Percentiles rank a stretch among this genome's conserved stretches.
These are phyloP conservation scores for Lactifluus rugatus DNA, from an alignment of 768 basidiomycete species.

Conservation along the genomic window DNA sequence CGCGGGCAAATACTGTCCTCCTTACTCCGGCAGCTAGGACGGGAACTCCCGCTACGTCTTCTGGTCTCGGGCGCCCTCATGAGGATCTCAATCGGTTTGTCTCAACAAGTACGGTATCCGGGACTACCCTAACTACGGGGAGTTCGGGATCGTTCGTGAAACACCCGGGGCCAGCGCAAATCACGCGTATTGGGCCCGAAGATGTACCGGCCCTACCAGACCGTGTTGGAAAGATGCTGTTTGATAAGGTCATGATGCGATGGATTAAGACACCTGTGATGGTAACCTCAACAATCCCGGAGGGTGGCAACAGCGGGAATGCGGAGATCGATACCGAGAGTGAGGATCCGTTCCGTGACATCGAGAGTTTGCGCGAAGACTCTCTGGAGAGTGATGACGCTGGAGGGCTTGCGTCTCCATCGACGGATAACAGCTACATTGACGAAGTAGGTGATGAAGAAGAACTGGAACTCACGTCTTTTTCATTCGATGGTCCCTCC, in stretches of 20 bases:
- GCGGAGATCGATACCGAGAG: constrained; percentile 41
- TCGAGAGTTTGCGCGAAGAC: constrained; percentile 69
- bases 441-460: constrained; percentile 52
- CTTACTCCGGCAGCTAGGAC: constrained; percentile 18
- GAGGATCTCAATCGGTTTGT: constrained; percentile 84
- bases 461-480: constrained; percentile 59
- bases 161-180: constrained; percentile 67
- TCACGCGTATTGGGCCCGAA: constrained; percentile 69
- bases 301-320: constrained; percentile 26
- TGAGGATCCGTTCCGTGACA: constrained; percentile 87
- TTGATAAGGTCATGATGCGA: constrained; percentile 71
- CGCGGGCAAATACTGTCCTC: constrained; percentile 6
- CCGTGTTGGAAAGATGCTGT: constrained; percentile 79
- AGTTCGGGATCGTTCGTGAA: constrained; percentile 80
- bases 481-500: constrained; percentile 57
- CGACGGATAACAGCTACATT: constrained; percentile 28
- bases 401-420: constrained; percentile 1
- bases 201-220: constrained; percentile 70
- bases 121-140: constrained; percentile 58
- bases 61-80: constrained; percentile 42
- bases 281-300: constrained; percentile 22
- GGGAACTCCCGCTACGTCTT: constrained; percentile 40
- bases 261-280: constrained; percentile 64
- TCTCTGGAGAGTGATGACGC: constrained; percentile 18
- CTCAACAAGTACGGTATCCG: constrained; percentile 78